Evolutionary conservation across 345 rosid species (phyloP).

Genomic region (Ceriops tagal): DNA sequence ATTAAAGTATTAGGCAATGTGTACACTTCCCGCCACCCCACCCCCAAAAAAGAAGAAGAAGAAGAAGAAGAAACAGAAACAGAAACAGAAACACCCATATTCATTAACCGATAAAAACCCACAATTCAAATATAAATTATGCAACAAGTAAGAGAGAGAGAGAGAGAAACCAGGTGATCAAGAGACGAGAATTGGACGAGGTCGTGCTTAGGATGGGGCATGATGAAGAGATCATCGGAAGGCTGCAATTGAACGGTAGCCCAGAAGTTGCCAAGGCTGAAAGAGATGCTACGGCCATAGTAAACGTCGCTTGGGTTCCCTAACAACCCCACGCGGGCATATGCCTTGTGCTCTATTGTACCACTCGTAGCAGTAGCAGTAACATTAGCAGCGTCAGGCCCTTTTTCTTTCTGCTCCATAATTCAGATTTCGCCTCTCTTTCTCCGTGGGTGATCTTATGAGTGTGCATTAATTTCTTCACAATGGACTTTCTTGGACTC

Average conservation of each 20-base stretch:
- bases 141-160: not conserved
- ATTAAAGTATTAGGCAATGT: not conserved
- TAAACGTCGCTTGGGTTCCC: constrained; percentile 30
- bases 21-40: not conserved
- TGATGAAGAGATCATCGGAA: constrained; percentile 56
- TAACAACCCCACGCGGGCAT: constrained; percentile 13
- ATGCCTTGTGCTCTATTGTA: constrained; percentile 19
- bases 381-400: too few relatives aligned
- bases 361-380: too few relatives aligned
- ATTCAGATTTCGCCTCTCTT: too few relatives aligned
- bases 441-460: too few relatives aligned
- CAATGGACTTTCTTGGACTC: too few relatives aligned
- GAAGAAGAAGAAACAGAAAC: not conserved
- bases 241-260: constrained; percentile 42
- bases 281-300: constrained; percentile 20
- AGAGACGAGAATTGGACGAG: constrained; percentile 66
- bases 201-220: constrained; percentile 76
- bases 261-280: constrained; percentile 26
- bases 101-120: not conserved
- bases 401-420: too few relatives aligned
- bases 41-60: not conserved
- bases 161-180: constrained; percentile 49
- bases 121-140: not conserved
- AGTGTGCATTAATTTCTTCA: too few relatives aligned
- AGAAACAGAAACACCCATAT: not conserved